phyloP scores from a whole-genome alignment of 1,139 yeast genomes.

The Kodamaea anthophila region DNA sequence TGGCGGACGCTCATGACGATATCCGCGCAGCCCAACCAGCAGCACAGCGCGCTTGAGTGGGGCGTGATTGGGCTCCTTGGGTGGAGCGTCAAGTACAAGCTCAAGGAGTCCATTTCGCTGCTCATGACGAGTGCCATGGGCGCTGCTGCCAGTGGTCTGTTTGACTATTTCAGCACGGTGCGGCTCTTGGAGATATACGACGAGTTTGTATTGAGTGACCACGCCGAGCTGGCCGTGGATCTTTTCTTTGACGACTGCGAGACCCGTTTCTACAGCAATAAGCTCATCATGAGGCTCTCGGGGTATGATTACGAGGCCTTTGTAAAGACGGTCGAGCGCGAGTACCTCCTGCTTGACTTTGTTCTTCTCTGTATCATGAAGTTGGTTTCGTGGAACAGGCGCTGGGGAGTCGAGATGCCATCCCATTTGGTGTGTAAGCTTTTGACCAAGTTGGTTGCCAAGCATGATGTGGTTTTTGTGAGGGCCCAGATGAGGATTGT shows the following conservation, averaged over 20 bases:
- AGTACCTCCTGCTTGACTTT: conserved; percentile 31
- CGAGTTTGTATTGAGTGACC: conserved; percentile 35
- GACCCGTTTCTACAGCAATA: conserved; percentile 25
- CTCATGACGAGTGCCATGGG: conserved; percentile 38
- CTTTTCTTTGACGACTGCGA: conserved; percentile 26
- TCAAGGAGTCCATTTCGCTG: conserved; percentile 34
- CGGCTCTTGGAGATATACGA: conserved; percentile 36
- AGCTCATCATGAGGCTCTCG: conserved; percentile 26
- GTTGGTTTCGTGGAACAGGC: conserved; percentile 32
- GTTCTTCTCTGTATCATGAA: conserved; percentile 30
- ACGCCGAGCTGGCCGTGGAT: conserved; percentile 26
- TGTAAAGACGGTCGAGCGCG: conserved; percentile 19
- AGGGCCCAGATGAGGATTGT: conserved; percentile 28
- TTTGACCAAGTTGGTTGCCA: conserved; percentile 23
- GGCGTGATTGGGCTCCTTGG: conserved; percentile 37
- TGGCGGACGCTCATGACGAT: conserved; percentile 26
- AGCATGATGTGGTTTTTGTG: conserved; percentile 29
- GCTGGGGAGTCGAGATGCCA: conserved; percentile 40
- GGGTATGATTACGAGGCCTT: conserved; percentile 21
- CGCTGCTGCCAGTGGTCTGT: conserved; percentile 25
- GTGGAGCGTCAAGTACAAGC: conserved; percentile 36
- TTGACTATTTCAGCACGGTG: conserved; percentile 35
- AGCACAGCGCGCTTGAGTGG: conserved; percentile 42
- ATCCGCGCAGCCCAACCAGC: conserved; percentile 19
- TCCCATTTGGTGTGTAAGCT: conserved; percentile 25